Evolutionary conservation across 768 basidiomycete genomes (phyloP), one percentile per base, ranked within the genome.

Genomic region (Hortiboletus campestris): DNA sequence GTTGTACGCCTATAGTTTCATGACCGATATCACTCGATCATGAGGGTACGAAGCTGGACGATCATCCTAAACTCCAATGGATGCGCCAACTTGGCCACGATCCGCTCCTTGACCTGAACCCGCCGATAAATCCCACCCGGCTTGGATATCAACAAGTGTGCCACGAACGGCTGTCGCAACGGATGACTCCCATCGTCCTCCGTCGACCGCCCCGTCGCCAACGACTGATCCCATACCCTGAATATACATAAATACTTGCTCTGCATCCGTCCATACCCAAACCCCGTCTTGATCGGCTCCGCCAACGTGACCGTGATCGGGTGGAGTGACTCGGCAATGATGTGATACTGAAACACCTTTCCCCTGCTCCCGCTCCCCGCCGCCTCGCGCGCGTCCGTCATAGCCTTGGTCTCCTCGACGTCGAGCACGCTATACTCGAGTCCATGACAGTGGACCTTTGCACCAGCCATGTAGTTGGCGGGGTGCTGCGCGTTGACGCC

Each of bases 401-500:
- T 65, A 0, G 17, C 53, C 45, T 49, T 45, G 19, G 50, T 54
- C 44, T 65, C 56, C 40, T 65, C 63, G 17, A 59, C 63, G 45
- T 55, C 60, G 1, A 50, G 19, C 38, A 57, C 51, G 34, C 35
- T 22, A 20, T 64, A 64, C 53, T 64, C 63, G 56, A 64, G 45
- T 10, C 63, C 63, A 8, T 65, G 63, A 14, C 60, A 63, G 20
- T 65, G 63, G 11, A 65, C 20, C 25, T 59, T 65, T 0, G 60
- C 63, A 2, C 60, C 63, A 0, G 63, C 60, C 46, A 65, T 42
- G 34, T 57, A 62, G 10, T 65, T 57, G 14, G 60, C 63, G 3
- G 63, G 63, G 19, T 65, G 63, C 11, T 65, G 55, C 25, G 59
- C 55, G 17, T 62, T 63, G 44, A 62, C 50, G 42, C 63, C 48